Percentiles rank a stretch among this genome's conserved stretches.
Conservation (phyloP, 179 eudicot genomes). For the Kewa caespitosa region DNA sequence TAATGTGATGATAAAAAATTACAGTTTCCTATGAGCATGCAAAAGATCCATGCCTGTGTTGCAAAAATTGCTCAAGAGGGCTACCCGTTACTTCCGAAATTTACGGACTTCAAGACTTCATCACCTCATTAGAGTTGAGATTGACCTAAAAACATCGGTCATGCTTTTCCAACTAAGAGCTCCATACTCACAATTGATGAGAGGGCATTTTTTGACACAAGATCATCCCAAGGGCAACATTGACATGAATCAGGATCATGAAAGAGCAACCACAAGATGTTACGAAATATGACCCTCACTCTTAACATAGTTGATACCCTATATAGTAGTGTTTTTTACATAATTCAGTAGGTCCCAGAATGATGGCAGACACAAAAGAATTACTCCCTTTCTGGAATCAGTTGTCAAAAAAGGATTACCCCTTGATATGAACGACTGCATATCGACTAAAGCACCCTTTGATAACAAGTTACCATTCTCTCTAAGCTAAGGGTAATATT, state of each 20-base stretch:
- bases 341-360: not conserved
- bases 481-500: too few species aligned
- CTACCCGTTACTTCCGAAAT: not conserved
- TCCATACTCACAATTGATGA: not conserved
- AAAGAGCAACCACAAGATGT: not conserved
- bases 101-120: not conserved
- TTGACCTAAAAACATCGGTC: not conserved
- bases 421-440: too few species aligned
- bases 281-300: too few species aligned
- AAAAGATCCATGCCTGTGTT: not conserved
- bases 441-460: too few species aligned
- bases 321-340: too few species aligned
- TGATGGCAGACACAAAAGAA: too few species aligned
- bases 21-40: not conserved
- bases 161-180: not conserved
- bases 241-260: not conserved
- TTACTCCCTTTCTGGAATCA: too few species aligned
- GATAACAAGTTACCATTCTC: too few species aligned
- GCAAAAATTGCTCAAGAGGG: not conserved
- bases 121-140: too few species aligned
- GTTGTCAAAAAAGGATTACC: too few species aligned
- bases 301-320: too few species aligned
- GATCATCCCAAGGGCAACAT: not conserved
- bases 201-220: not conserved
- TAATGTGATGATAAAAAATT: not conserved